Conservation (phyloP, 176 grass and related monocot genomes). For the Lolium rigidum region DNA sequence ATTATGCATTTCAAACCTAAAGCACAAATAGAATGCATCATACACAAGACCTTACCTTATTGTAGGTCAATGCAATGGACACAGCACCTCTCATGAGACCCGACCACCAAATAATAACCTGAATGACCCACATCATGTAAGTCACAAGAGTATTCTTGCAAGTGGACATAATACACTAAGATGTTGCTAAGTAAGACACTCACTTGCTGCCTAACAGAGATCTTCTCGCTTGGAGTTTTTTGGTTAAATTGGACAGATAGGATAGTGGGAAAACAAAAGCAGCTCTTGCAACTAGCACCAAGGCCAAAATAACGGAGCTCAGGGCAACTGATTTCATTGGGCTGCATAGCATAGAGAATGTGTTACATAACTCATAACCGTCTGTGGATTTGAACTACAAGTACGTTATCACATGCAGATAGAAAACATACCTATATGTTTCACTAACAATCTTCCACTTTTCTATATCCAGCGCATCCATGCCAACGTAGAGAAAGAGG, state of each 20-base stretch:
- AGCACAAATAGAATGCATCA: not conserved
- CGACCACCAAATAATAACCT: slow-evolving; percentile 97
- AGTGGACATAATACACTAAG: slow-evolving; percentile 21
- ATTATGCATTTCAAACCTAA: slow-evolving; percentile 8
- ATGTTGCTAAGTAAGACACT: slow-evolving; percentile 52
- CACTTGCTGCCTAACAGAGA: slow-evolving; percentile 81
- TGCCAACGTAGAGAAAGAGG: slow-evolving; percentile 95
- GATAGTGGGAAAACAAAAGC: slow-evolving; percentile 88
- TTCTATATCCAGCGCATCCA: slow-evolving; percentile 96
- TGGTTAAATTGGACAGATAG: slow-evolving; percentile 74
- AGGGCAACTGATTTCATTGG: slow-evolving; percentile 65
- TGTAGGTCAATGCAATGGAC: slow-evolving; percentile 94
- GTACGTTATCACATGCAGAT: not conserved
- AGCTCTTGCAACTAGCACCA: slow-evolving; percentile 87
- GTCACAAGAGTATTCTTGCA: slow-evolving; percentile 23
- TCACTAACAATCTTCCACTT: slow-evolving; percentile 81
- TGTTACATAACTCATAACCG: slow-evolving; percentile 8
- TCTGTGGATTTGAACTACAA: not conserved
- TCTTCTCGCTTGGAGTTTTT: slow-evolving; percentile 61
- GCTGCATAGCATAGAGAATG: slow-evolving; percentile 59
- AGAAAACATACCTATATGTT: slow-evolving; percentile 48
- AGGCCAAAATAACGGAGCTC: slow-evolving; percentile 69
- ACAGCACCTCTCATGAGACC: slow-evolving; percentile 95
- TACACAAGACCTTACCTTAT: slow-evolving; percentile 63
- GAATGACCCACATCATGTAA: slow-evolving; percentile 39